Conservation (phyloP, 2,329 filamentous ascomycete species). For the Fusarium burgessii region DNA sequence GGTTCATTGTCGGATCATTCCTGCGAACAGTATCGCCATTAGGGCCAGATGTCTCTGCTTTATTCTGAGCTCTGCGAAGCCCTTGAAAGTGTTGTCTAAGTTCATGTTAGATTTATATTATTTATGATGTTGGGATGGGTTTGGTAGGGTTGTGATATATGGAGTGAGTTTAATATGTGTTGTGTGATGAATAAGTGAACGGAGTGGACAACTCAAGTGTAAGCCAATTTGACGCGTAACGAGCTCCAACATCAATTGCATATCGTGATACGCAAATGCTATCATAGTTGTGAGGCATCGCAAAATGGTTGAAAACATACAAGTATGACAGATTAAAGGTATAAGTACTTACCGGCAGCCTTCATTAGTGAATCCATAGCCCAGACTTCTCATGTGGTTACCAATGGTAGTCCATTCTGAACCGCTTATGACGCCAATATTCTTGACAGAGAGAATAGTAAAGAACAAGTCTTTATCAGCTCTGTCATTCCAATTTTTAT, state of each 20-base stretch:
- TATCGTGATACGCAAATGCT: conserved; percentile 7
- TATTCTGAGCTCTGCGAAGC: conserved; percentile 66
- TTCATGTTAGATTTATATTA: conserved; percentile 26
- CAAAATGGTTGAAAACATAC: background rate
- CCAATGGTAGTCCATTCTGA: conserved; percentile 72
- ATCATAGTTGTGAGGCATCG: background rate
- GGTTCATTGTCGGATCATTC: conserved; percentile 65
- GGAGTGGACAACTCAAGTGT: conserved; percentile 11
- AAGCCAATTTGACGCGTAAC: conserved; percentile 25
- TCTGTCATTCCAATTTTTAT: conserved; percentile 71
- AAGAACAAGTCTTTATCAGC: conserved; percentile 74
- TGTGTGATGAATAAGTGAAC: background rate
- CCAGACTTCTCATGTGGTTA: conserved; percentile 68
- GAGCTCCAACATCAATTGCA: conserved; percentile 7
- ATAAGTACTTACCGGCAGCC: conserved; percentile 67
- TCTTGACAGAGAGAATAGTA: conserved; percentile 71
- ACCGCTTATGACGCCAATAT: conserved; percentile 72
- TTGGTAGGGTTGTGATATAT: background rate
- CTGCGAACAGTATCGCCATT: conserved; percentile 53
- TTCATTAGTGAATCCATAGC: conserved; percentile 74
- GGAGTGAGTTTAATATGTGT: background rate
- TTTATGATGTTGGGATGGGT: too few species aligned
- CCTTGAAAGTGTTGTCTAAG: conserved; percentile 71
- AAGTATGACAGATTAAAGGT: conserved; percentile 9
- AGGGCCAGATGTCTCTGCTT: conserved; percentile 58